Evolutionary conservation across 257 asterid species (phyloP), one percentile per base, ranked within the genome.

Genomic region (Echites panduratus): DNA sequence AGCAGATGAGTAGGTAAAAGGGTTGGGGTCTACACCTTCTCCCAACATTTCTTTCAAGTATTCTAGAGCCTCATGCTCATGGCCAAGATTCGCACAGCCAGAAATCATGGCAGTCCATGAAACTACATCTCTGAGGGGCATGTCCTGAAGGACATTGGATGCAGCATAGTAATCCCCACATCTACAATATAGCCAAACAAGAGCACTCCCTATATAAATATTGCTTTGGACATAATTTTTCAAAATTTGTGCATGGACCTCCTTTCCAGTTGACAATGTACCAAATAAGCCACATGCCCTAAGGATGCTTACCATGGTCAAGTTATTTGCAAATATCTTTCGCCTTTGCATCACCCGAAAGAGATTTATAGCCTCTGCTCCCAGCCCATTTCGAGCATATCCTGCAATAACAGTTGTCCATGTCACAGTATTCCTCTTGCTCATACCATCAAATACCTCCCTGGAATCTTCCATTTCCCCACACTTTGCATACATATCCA

Each of bases 71-170:
- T 90, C 96, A 7, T 82, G 68, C 82, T 93, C 96, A 29, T 90
- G 97, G 47, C 96, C 97, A 16, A 85, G 77, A 73, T 71, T 82
- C 38, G 96, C 88, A 72, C 96, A 93, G 22, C 93, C 89, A 65
- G 98, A 93, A 72, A 90, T 90, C 93, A 93, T 87, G 4, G 97
- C 85, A 45, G 98, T 93, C 98, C 98, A 93, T 4, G 97, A 93
- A 80, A 90, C 96, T 3, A 93, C 98, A 64, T 90, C 96, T 81
- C 89, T 87, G 70, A 84, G 81, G 0, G 95, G 93, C 78, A 93
- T 78, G 77, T 73, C 73, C 24, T 84, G 78, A 44, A 93, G 97
- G 75, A 89, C 95, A 59, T 79, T 89, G 66, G 87, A 78, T n/a
- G 98, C 97, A 45, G 85, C 75, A 1, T 78, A 66, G 66, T 90